Conservation (phyloP, 2,329 filamentous ascomycete species). For the Leptodontidium sp. region DNA sequence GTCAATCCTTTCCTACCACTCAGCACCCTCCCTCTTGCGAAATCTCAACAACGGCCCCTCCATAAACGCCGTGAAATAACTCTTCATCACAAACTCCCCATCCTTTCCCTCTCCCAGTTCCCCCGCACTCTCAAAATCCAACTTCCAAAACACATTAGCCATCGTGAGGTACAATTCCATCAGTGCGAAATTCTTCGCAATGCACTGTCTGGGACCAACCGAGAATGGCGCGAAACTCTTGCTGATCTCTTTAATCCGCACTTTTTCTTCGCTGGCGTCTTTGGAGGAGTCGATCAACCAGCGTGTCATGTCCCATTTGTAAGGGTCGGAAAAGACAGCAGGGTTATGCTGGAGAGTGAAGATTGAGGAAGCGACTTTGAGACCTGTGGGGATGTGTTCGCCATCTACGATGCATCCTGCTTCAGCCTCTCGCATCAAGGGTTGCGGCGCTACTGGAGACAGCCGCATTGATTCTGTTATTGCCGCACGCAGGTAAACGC, state of each 20-base stretch:
- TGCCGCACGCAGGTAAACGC: conserved; percentile 54
- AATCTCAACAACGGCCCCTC: conserved; percentile 74
- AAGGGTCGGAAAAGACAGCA: conserved; percentile 42
- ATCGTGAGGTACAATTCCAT: conserved; percentile 39
- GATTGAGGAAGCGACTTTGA: conserved; percentile 46
- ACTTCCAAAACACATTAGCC: conserved; percentile 34
- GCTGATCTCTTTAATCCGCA: conserved; percentile 37
- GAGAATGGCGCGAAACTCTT: conserved; percentile 47
- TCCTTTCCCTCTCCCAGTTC: conserved; percentile 58
- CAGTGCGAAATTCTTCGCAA: conserved; percentile 45
- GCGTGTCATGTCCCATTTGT: conserved; percentile 46
- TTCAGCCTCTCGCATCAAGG: conserved; percentile 48
- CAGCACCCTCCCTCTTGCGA: conserved; percentile 8
- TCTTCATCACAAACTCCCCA: conserved; percentile 73
- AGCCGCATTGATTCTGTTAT: conserved; percentile 57
- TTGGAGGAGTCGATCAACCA: conserved; percentile 42
- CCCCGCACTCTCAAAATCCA: conserved; percentile 31
- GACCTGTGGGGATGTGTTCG: conserved; percentile 47
- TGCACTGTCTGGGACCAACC: conserved; percentile 48
- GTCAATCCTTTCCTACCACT: background rate
- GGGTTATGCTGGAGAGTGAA: conserved; percentile 50
- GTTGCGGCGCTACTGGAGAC: conserved; percentile 51
- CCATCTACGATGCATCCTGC: conserved; percentile 46
- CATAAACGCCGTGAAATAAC: conserved; percentile 77
- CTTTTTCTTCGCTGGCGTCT: conserved; percentile 28